phyloP scores from a whole-genome alignment of 2,329 filamentous ascomycete species.

The Ascochyta pisi region DNA sequence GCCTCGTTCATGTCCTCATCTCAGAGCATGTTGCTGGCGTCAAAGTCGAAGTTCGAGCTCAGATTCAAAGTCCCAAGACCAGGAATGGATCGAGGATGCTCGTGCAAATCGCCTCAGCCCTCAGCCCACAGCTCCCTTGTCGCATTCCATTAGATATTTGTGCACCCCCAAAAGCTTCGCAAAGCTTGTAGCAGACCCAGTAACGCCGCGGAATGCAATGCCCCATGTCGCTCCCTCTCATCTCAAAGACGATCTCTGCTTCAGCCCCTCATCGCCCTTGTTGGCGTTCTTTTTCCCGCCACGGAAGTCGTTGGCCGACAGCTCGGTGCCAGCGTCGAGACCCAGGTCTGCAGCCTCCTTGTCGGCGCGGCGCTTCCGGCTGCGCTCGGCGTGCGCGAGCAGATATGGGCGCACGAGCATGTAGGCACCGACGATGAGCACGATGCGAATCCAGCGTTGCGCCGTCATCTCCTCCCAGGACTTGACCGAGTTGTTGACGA shows the following conservation, averaged over 20 bases:
- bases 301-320: slow-evolving; percentile 44
- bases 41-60: neutral
- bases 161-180: slow-evolving; percentile 27
- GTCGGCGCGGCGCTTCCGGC: slow-evolving; percentile 70
- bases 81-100: slow-evolving; percentile 13
- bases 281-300: slow-evolving; percentile 50
- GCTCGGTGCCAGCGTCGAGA: slow-evolving; percentile 36
- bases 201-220: slow-evolving; percentile 21
- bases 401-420: slow-evolving; percentile 74
- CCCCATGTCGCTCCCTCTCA: slow-evolving; percentile 6
- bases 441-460: slow-evolving; percentile 67
- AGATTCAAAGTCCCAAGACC: neutral
- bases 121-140: neutral
- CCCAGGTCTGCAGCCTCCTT: slow-evolving; percentile 53
- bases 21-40: neutral
- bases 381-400: slow-evolving; percentile 69
- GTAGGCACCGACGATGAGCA: slow-evolving; percentile 76
- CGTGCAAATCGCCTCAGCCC: slow-evolving; percentile 10
- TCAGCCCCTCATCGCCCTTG: slow-evolving; percentile 70
- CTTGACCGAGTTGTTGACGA: slow-evolving; percentile 50
- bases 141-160: slow-evolving; percentile 27
- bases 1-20: neutral
- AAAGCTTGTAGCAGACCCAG: slow-evolving; percentile 24
- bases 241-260: slow-evolving; percentile 68
- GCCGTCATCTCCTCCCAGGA: slow-evolving; percentile 54